Evolutionary conservation across 768 basidiomycete species (phyloP).

Genomic region (Pleurotus tuoliensis): DNA sequence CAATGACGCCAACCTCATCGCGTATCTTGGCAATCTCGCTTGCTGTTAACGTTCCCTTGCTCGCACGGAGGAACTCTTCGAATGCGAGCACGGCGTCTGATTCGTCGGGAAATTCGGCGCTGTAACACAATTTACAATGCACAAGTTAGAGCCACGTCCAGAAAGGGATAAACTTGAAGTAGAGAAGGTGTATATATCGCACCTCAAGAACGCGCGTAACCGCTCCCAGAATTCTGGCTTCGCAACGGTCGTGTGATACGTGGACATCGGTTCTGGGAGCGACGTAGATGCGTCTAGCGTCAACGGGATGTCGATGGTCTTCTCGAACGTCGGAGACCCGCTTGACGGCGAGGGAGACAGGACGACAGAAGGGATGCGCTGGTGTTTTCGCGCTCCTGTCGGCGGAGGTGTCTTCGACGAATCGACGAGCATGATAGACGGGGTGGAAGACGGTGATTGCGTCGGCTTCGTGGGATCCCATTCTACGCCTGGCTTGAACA

Average conservation of each 20-base stretch:
- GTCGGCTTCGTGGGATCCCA: conserved; percentile 52
- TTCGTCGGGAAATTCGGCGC: conserved; percentile 58
- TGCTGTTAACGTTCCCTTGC: conserved; percentile 76
- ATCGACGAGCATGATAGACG: conserved; percentile 23
- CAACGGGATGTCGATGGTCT: conserved; percentile 59
- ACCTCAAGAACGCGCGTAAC: conserved; percentile 64
- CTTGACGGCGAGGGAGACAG: conserved; percentile 71
- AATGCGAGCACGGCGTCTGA: conserved; percentile 70
- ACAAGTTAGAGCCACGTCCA: not conserved
- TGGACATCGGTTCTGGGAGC: conserved; percentile 41
- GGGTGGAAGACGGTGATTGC: conserved; percentile 13
- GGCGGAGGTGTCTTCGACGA: conserved; percentile 17
- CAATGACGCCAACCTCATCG: conserved; percentile 80
- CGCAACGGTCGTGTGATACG: conserved; percentile 69
- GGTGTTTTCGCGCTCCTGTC: conserved; percentile 41
- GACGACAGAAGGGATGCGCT: conserved; percentile 73
- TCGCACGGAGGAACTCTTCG: conserved; percentile 82
- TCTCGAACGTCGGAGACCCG: conserved; percentile 34
- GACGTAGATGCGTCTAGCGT: conserved; percentile 51
- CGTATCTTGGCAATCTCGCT: conserved; percentile 90
- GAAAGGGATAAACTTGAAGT: not conserved
- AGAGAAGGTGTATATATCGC: not conserved
- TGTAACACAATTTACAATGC: conserved; percentile 19
- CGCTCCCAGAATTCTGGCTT: conserved; percentile 79
- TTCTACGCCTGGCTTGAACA: conserved; percentile 74